phyloP scores from a whole-genome alignment of 2,329 filamentous ascomycete species.

The Paracorniculantispora psalliotae region DNA sequence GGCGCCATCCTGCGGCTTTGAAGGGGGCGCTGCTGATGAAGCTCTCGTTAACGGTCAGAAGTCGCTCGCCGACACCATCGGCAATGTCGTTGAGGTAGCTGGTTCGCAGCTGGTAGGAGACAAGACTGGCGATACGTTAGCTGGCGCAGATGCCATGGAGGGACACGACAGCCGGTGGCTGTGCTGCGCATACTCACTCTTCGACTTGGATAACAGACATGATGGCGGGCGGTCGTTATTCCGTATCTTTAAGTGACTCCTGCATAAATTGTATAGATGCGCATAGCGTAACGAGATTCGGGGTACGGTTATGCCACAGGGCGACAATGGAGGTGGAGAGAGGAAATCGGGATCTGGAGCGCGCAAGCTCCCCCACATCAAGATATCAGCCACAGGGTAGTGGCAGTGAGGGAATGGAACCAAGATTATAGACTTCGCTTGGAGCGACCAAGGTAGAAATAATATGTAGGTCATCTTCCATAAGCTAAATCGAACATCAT shows the following conservation, averaged over 20 bases:
- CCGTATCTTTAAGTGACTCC: neutral
- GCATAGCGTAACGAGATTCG: neutral
- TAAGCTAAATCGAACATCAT: too few species aligned
- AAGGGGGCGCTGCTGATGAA: slow-evolving; percentile 78
- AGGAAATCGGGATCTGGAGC: neutral
- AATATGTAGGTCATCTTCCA: too few species aligned
- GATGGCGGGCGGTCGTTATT: neutral
- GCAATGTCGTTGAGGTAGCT: slow-evolving; percentile 75
- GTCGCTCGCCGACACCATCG: slow-evolving; percentile 77
- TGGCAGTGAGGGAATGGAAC: too few species aligned
- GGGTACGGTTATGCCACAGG: neutral
- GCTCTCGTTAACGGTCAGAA: slow-evolving; percentile 74
- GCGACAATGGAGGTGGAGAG: neutral
- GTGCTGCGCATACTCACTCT: slow-evolving; percentile 29
- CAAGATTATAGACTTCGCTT: too few species aligned
- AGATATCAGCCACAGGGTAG: neutral
- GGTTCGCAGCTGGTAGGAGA: slow-evolving; percentile 75
- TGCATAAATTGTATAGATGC: neutral
- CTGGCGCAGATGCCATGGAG: neutral
- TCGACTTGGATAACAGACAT: slow-evolving; percentile 43
- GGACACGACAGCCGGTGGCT: neutral
- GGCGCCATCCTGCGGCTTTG: slow-evolving; percentile 75
- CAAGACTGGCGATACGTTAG: slow-evolving; percentile 50
- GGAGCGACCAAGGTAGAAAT: too few species aligned
- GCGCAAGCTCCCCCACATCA: neutral